Percentiles rank a stretch among this genome's conserved stretches.
phyloP scores from a whole-genome alignment of 257 asterid genomes.

The Capsicum rhomboideum region DNA sequence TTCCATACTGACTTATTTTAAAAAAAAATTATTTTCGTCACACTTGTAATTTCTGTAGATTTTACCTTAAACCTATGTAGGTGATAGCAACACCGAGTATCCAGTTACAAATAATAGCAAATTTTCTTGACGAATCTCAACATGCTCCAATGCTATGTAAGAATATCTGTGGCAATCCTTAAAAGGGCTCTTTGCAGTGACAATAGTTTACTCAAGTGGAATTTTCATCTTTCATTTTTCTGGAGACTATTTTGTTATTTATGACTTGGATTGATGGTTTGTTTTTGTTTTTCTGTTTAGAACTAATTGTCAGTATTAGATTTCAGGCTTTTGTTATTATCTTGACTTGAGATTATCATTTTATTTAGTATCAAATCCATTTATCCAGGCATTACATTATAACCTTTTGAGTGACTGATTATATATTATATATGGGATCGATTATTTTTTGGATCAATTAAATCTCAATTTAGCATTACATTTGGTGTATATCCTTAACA shows the following conservation, averaged over 20 bases:
- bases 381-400: background rate
- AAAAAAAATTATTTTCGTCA: background rate
- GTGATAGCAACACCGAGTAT: background rate
- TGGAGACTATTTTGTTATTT: background rate
- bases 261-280: background rate
- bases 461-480: too few species aligned
- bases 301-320: background rate
- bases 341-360: background rate
- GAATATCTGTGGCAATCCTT: background rate
- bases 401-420: too few species aligned
- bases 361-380: background rate
- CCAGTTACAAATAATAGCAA: background rate
- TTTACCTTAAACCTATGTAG: background rate
- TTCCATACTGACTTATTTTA: background rate
- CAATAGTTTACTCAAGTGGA: background rate
- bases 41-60: background rate
- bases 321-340: background rate
- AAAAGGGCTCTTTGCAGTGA: background rate
- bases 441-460: too few species aligned
- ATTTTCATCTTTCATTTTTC: background rate
- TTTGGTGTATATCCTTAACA: too few species aligned
- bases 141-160: background rate
- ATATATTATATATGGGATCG: too few species aligned
- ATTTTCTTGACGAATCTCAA: background rate
- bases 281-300: background rate